Conservation (phyloP, 2,329 filamentous ascomycete species). For the Colletotrichum limetticola region DNA sequence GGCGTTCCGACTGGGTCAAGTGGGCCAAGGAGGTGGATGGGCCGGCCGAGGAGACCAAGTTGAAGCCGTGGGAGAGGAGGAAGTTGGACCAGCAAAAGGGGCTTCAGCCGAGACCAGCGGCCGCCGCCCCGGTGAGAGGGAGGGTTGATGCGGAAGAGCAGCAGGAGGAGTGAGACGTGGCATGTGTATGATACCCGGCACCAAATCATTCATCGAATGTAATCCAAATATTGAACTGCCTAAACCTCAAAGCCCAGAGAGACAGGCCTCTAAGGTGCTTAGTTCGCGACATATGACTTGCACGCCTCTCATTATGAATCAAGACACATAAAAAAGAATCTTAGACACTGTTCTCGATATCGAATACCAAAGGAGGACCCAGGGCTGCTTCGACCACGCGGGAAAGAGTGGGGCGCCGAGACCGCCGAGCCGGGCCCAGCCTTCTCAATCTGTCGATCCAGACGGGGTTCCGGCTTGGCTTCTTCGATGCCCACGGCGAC, state of each 20-base stretch:
- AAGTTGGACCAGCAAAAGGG: conserved; percentile 28
- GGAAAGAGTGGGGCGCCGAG: not conserved
- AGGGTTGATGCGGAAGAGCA: conserved; percentile 1
- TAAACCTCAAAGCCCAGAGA: no score
- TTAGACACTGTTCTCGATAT: not conserved
- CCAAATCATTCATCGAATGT: not conserved
- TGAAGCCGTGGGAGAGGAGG: conserved; percentile 34
- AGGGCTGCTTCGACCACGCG: not conserved
- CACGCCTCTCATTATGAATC: no score
- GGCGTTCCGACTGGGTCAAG: conserved; percentile 63
- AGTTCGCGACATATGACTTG: no score
- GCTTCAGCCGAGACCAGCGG: conserved; percentile 10
- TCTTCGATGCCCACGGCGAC: not conserved
- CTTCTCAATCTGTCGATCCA: not conserved
- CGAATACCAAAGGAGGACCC: not conserved
- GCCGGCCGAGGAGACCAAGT: conserved; percentile 24
- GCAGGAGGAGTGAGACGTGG: conserved; percentile 16
- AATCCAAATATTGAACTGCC: not conserved
- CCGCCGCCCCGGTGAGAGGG: not conserved
- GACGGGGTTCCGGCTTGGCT: not conserved
- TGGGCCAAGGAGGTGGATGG: conserved; percentile 65
- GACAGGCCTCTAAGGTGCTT: no score
- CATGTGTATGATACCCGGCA: conserved; percentile 34
- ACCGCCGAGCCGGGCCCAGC: not conserved
- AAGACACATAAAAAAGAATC: no score